A percentile compares a stretch with the other conserved stretches of the same genome.
Evolutionary conservation across 306 rosid genomes (phyloP).

Genomic region (Acacia acuminata): DNA sequence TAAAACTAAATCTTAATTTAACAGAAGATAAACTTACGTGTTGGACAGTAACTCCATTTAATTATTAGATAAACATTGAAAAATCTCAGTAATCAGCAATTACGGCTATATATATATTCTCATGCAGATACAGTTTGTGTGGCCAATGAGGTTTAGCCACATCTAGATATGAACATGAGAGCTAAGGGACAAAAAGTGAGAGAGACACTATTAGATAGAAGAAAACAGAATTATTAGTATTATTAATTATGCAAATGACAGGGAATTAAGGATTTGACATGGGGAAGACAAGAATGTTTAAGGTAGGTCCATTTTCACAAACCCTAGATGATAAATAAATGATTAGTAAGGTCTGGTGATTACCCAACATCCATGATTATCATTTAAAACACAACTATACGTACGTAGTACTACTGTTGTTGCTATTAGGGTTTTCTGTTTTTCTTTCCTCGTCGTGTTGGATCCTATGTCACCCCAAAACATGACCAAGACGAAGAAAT

Average conservation of each 20-base stretch:
- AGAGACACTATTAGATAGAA: slow-evolving; percentile 31
- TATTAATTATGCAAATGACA: slow-evolving; percentile 36
- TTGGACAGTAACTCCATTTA: background rate
- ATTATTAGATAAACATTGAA: background rate
- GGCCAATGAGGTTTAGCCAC: slow-evolving; percentile 11
- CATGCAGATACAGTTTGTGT: background rate
- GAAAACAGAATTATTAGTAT: slow-evolving; percentile 33
- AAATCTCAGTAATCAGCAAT: background rate
- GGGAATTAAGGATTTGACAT: slow-evolving; percentile 48
- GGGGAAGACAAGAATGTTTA: slow-evolving; percentile 40
- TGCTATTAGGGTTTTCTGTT: slow-evolving; percentile 28
- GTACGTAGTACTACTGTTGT: background rate
- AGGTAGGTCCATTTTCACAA: slow-evolving; percentile 52
- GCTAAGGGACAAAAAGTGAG: slow-evolving; percentile 21
- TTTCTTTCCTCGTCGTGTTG: slow-evolving; percentile 21
- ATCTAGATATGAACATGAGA: background rate
- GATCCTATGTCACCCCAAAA: slow-evolving; percentile 75
- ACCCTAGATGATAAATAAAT: slow-evolving; percentile 60
- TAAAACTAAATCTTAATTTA: background rate
- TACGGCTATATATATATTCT: background rate
- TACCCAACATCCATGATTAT: slow-evolving; percentile 36
- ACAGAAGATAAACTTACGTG: background rate
- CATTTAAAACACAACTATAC: slow-evolving; percentile 6
- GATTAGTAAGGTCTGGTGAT: slow-evolving; percentile 54
- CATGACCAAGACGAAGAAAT: slow-evolving; percentile 59